Base-by-base conservation (phyloP, 2,329 filamentous ascomycete species). In the Fusarium torreyae region DNA sequence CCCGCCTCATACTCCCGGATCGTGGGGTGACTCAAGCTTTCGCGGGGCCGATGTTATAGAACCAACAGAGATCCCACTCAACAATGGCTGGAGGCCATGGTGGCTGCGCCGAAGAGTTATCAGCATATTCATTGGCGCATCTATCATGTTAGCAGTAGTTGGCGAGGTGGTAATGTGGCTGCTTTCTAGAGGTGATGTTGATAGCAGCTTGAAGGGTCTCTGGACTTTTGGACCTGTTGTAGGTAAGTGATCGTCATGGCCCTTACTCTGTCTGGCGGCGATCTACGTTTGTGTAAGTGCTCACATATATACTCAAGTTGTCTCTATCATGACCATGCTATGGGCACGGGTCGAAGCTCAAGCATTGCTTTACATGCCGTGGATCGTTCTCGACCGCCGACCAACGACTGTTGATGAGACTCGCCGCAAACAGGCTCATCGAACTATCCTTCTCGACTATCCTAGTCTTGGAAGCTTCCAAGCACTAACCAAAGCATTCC, bases 171-270 rank as follows among this genome's bases (percentile, higher is more conserved):
- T 75, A 2, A 66, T 63, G 59, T 74, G 71, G 66, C 55, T 66
- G 43, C 61, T 76, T 14, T 74, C 71, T 10, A 62, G 60, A 33
- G 58, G 65, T 7, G 58, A 69, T 48, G 57, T 68, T 26, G 57
- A 68, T 36, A 65, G 55, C 39, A 60, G 33, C 20, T n/a, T 68
- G 34, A 58, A 64, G 49, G 75, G 72, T 33, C 38, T 75, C 15
- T 77, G 75, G 75, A 76, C 69, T 9, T 77, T 75, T 65, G 70
- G 69, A 9, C 75, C 75, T 8, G 65, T 76, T 42, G 53, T 75
- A 52, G 68, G 75, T 76, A 52, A 76, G 74, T 69, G 44, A 57
- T 65, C 61, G 42, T 31, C 45, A 58, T 40, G 49, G 43, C 34
- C 48, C 45, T 64, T 63, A 33, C 57, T 55, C 57, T 57, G 43